Conservation (phyloP, 2,329 filamentous ascomycete genomes). For the Ophiostoma himal-ulmi region DNA sequence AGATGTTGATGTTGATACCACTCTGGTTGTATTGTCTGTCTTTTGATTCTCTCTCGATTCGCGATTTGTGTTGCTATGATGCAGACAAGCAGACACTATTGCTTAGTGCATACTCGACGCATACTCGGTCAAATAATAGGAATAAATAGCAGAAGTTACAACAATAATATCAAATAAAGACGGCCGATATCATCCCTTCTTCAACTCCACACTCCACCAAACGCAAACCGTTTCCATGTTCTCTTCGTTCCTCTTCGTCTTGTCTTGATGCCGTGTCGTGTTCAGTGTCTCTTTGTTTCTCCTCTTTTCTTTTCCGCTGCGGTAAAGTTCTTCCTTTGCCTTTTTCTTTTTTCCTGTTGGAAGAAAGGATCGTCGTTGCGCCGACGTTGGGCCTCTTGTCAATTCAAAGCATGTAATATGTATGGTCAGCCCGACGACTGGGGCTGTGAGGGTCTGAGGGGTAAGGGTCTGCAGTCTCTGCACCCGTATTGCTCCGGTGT, state of each 20-base stretch:
- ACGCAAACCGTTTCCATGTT: too few species aligned
- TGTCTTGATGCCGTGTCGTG: too few species aligned
- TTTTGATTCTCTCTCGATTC: too few species aligned
- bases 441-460: background rate
- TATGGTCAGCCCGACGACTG: constrained; percentile 10
- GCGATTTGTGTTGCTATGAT: too few species aligned
- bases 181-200: too few species aligned
- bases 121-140: too few species aligned
- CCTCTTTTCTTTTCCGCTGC: background rate
- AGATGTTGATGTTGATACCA: background rate
- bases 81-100: too few species aligned
- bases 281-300: background rate
- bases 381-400: background rate
- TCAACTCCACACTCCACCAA: too few species aligned
- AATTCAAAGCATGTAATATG: constrained; percentile 9
- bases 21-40: background rate
- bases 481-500: constrained; percentile 5
- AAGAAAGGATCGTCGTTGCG: constrained; percentile 1
- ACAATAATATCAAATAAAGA: too few species aligned
- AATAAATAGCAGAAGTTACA: too few species aligned
- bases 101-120: too few species aligned
- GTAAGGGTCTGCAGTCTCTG: background rate
- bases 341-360: background rate
- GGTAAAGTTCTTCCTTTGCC: background rate
- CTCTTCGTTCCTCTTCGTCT: too few species aligned